phyloP scores from a whole-genome alignment of 805 yeast species.

The Cyberlindnera amylophila region DNA sequence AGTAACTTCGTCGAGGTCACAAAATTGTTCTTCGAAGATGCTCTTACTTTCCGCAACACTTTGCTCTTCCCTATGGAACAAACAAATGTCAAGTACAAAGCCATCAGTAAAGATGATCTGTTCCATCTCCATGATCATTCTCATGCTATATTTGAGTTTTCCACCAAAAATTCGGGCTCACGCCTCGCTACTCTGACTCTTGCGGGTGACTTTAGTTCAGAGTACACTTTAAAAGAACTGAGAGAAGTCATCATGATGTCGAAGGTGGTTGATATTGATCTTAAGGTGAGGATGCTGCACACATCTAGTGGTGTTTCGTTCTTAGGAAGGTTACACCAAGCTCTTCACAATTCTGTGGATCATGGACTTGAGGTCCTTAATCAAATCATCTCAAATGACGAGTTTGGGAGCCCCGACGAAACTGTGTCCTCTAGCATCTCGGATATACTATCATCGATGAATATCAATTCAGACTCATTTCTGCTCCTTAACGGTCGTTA shows the following conservation, averaged over 20 bases:
- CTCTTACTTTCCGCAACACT: slow-evolving; percentile 43
- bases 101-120: slow-evolving; percentile 17
- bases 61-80: slow-evolving; percentile 47
- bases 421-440: neutral
- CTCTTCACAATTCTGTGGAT: slow-evolving; percentile 13
- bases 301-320: slow-evolving; percentile 18
- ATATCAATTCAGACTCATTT: slow-evolving; percentile 35
- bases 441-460: slow-evolving; percentile 29
- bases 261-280: slow-evolving; percentile 23
- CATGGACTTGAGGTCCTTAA: slow-evolving; percentile 17
- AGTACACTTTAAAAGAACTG: slow-evolving; percentile 41
- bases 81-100: slow-evolving; percentile 29
- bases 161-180: slow-evolving; percentile 10
- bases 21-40: slow-evolving; percentile 39
- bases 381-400: slow-evolving; percentile 8
- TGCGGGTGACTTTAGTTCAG: slow-evolving; percentile 51
- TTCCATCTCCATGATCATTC: slow-evolving; percentile 1
- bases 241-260: slow-evolving; percentile 30
- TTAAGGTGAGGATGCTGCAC: slow-evolving; percentile 40
- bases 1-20: slow-evolving; percentile 28
- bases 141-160: slow-evolving; percentile 24
- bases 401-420: slow-evolving; percentile 7
- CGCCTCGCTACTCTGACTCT: slow-evolving; percentile 43
- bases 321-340: slow-evolving; percentile 20
- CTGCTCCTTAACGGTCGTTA: slow-evolving; percentile 53